Conservation (phyloP, 1,284 basidiomycete genomes). For the Leccinum angustisporum region DNA sequence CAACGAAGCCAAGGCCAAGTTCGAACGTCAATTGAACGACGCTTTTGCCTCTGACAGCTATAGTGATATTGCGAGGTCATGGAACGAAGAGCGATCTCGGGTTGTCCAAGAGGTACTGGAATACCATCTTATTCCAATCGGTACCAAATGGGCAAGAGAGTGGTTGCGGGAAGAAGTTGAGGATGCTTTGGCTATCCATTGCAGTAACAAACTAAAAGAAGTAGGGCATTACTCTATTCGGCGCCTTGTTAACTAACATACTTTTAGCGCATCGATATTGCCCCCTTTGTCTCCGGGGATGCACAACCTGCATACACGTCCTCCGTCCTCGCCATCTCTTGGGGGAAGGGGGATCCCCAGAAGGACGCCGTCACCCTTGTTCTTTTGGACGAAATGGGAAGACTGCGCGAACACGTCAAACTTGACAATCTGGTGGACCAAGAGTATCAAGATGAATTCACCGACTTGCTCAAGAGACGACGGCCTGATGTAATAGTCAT, state of each 20-base stretch:
- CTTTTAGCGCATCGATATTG: slow-evolving; percentile 65
- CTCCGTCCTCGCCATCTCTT: slow-evolving; percentile 89
- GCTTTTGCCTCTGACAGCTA: slow-evolving; percentile 87
- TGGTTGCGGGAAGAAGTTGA: slow-evolving; percentile 90
- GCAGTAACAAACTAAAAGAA: slow-evolving; percentile 67
- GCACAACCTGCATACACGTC: slow-evolving; percentile 73
- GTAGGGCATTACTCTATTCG: slow-evolving; percentile 45
- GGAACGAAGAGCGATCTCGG: slow-evolving; percentile 87
- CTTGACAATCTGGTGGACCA: slow-evolving; percentile 83
- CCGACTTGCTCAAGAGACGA: slow-evolving; percentile 77
- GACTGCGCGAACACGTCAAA: slow-evolving; percentile 84
- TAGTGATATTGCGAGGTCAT: slow-evolving; percentile 83
- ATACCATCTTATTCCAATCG: slow-evolving; percentile 79
- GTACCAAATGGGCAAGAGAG: slow-evolving; percentile 86
- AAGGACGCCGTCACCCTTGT: slow-evolving; percentile 87
- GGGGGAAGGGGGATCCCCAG: slow-evolving; percentile 92
- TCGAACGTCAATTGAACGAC: slow-evolving; percentile 75
- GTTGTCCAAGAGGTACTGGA: slow-evolving; percentile 81
- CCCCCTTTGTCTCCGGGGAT: slow-evolving; percentile 67
- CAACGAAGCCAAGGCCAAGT: slow-evolving; percentile 57
- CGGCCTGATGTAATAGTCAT: slow-evolving; percentile 89
- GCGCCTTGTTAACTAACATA: slow-evolving; percentile 17
- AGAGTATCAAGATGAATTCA: slow-evolving; percentile 71
- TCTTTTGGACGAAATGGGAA: slow-evolving; percentile 85
- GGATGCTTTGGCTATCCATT: slow-evolving; percentile 72